Evolutionary conservation across 2,329 filamentous ascomycete species (phyloP).

Genomic region (Hymenoscyphus infarciens): DNA sequence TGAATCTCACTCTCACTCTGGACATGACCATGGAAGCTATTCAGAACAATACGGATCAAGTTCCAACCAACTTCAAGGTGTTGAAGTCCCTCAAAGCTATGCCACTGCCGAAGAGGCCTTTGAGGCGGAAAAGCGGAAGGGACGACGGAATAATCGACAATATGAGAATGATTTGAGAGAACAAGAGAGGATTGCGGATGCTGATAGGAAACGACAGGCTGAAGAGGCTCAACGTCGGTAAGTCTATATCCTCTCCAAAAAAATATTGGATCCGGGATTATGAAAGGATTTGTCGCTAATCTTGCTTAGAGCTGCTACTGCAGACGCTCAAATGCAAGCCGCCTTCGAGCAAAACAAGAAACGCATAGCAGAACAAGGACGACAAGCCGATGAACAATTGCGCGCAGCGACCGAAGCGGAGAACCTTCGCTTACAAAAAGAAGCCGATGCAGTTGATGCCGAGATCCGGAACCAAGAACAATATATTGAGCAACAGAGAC

Average conservation of each 20-base stretch:
- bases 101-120: neutral
- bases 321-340: neutral
- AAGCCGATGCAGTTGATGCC: neutral
- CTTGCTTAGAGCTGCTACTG: neutral
- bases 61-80: neutral
- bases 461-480: neutral
- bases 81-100: neutral
- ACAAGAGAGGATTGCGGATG: neutral
- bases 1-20: neutral
- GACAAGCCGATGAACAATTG: neutral
- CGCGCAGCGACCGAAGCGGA: neutral
- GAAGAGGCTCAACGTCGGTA: neutral
- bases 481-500: conserved; percentile 1
- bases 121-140: neutral
- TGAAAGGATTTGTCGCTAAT: neutral
- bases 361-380: neutral
- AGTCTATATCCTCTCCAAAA: neutral
- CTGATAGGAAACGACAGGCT: neutral
- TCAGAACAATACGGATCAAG: neutral
- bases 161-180: neutral
- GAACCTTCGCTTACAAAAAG: neutral
- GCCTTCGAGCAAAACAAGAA: neutral
- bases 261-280: too few species aligned
- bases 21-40: neutral
- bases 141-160: neutral